Evolutionary conservation across 1,284 basidiomycete genomes (phyloP).

Genomic region (Puccinia horiana): DNA sequence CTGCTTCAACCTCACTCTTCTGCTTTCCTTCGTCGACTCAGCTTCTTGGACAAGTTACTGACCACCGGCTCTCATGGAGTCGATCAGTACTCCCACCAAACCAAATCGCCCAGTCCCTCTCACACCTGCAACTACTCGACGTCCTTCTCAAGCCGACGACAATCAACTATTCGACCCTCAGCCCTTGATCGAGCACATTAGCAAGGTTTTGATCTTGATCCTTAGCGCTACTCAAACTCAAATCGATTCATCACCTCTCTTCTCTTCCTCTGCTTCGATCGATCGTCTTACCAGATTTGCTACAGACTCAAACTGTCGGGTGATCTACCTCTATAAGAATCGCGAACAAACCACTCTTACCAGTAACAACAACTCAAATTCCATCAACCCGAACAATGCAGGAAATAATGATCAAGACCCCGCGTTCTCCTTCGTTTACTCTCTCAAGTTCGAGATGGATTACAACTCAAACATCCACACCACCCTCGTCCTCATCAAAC

Average conservation of each 20-base stretch:
- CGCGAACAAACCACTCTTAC: slow-evolving; percentile 71
- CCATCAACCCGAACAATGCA: background rate
- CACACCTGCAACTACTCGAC: background rate
- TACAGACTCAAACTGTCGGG: slow-evolving; percentile 64
- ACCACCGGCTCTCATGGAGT: background rate
- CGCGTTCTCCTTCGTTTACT: slow-evolving; percentile 64
- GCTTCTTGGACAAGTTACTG: too few species aligned
- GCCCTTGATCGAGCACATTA: slow-evolving; percentile 63
- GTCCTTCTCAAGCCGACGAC: background rate
- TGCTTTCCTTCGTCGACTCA: too few species aligned
- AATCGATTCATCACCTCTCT: slow-evolving; percentile 63
- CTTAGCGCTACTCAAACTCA: slow-evolving; percentile 70
- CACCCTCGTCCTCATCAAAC: slow-evolving; percentile 92
- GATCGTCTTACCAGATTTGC: slow-evolving; percentile 74
- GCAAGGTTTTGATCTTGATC: slow-evolving; percentile 71
- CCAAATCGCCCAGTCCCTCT: background rate
- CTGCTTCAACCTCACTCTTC: too few species aligned
- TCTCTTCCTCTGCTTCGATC: slow-evolving; percentile 68
- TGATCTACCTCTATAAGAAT: slow-evolving; percentile 75
- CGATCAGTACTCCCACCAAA: background rate
- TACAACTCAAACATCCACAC: slow-evolving; percentile 79
- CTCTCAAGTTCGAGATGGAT: slow-evolving; percentile 71
- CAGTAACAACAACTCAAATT: slow-evolving; percentile 51
- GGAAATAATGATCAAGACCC: slow-evolving; percentile 23
- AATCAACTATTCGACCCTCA: slow-evolving; percentile 33